phyloP scores from a whole-genome alignment of 2,329 filamentous ascomycete genomes.

The Amauroascus niger region DNA sequence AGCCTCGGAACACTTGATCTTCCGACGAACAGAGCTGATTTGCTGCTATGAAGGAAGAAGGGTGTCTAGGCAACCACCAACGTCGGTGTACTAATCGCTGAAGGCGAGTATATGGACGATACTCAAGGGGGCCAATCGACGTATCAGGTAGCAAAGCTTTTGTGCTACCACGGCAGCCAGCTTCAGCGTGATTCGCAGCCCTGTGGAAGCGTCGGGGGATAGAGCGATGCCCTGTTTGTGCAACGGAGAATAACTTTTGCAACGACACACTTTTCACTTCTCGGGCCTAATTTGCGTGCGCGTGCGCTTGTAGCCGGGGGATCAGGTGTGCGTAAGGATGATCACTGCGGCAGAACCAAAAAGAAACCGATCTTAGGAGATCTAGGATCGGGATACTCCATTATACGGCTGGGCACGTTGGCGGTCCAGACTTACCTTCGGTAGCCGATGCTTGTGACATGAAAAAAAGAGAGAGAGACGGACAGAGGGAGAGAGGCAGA shows the following conservation, averaged over 20 bases:
- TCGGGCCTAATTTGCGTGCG: background rate
- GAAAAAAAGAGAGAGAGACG: background rate
- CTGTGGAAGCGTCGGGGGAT: slow-evolving; percentile 1
- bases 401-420: background rate
- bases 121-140: background rate
- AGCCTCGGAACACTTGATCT: background rate
- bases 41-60: background rate
- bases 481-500: background rate
- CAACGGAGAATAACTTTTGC: background rate
- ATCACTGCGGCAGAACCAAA: background rate
- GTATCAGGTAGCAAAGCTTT: slow-evolving; percentile 7
- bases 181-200: slow-evolving; percentile 10
- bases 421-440: background rate
- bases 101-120: background rate
- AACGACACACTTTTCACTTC: slow-evolving; percentile 1
- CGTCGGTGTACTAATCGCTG: background rate
- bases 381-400: background rate
- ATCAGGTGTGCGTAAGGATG: slow-evolving; percentile 1
- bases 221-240: slow-evolving; percentile 6
- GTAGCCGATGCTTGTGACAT: background rate
- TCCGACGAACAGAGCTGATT: background rate
- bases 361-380: background rate
- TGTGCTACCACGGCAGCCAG: slow-evolving; percentile 5
- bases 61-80: background rate
- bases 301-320: slow-evolving; percentile 4